Evolutionary conservation across 805 yeast species (phyloP).

Genomic region (Myxozyma neglecta): DNA sequence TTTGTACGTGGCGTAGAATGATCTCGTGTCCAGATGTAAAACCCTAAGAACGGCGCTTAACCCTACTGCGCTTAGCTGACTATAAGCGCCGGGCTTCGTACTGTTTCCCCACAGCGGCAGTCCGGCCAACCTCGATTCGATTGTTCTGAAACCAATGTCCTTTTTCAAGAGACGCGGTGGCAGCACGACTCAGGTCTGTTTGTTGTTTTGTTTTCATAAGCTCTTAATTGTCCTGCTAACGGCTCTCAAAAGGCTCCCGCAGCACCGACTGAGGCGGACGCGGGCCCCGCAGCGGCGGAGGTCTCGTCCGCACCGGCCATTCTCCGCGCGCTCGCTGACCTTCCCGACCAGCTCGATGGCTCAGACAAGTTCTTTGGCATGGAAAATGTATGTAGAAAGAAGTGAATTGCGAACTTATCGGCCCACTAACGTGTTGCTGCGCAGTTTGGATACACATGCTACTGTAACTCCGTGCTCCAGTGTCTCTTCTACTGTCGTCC

Average conservation of each 20-base stretch:
- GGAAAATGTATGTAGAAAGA: slow-evolving; percentile 39
- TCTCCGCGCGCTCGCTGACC: not conserved
- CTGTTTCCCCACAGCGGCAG: too few species aligned
- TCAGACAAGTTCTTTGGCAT: slow-evolving; percentile 45
- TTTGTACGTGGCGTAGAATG: too few species aligned
- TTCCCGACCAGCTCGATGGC: slow-evolving; percentile 21
- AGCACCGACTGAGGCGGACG: not conserved
- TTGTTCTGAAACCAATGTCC: slow-evolving; percentile 12
- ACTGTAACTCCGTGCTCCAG: slow-evolving; percentile 89
- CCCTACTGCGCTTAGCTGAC: too few species aligned
- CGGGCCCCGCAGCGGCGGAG: not conserved
- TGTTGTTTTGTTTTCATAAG: not conserved
- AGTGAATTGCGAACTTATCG: not conserved
- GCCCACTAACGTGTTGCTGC: not conserved
- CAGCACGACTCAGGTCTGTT: slow-evolving; percentile 12
- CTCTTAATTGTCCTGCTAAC: not conserved
- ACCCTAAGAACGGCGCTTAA: too few species aligned
- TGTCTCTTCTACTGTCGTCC: slow-evolving; percentile 73
- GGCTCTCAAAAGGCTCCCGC: not conserved
- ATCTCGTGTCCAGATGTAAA: too few species aligned
- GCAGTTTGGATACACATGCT: slow-evolving; percentile 73
- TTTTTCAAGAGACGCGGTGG: slow-evolving; percentile 27
- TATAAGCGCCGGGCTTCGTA: too few species aligned
- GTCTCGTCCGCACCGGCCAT: not conserved
- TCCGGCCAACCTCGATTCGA: not conserved